Percentiles rank a stretch among this genome's conserved stretches.
phyloP scores from a whole-genome alignment of 495 filamentous ascomycete species.

The Talaromyces proteolyticus region DNA sequence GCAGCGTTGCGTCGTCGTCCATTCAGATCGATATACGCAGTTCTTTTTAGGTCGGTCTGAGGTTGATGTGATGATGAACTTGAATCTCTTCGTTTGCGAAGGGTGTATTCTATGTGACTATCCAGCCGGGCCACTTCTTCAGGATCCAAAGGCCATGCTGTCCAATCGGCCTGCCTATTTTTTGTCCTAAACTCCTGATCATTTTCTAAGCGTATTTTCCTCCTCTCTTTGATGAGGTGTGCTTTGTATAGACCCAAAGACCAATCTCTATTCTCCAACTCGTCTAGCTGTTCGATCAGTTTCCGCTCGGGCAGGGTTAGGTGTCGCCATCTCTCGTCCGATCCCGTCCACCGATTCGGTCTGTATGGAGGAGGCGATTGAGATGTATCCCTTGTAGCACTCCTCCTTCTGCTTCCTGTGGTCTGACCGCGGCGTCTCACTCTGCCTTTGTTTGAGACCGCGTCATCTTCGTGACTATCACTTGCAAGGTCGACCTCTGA shows the following conservation, averaged over 20 bases:
- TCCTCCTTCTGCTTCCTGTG: neutral
- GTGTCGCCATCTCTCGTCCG: constrained; percentile 50
- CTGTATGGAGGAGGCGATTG: constrained; percentile 25
- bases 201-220: constrained; percentile 18
- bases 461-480: constrained; percentile 7
- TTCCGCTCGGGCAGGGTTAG: constrained; percentile 54
- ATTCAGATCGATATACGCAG: neutral
- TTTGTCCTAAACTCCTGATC: constrained; percentile 9
- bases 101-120: neutral
- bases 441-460: constrained; percentile 1
- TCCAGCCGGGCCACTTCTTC: constrained; percentile 7
- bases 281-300: constrained; percentile 50
- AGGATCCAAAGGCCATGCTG: constrained; percentile 18
- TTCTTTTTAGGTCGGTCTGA: neutral
- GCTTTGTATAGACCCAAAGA: constrained; percentile 72
- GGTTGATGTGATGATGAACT: constrained; percentile 13
- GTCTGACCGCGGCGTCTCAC: neutral
- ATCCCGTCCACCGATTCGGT: constrained; percentile 49
- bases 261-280: constrained; percentile 55
- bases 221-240: constrained; percentile 46
- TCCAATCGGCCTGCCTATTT: neutral
- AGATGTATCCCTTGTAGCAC: neutral
- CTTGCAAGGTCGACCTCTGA: neutral
- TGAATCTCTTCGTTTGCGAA: neutral
- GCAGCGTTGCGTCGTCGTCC: constrained; percentile 15